Conservation (phyloP, 495 filamentous ascomycete species). For the Diplogelasinospora grovesii region DNA sequence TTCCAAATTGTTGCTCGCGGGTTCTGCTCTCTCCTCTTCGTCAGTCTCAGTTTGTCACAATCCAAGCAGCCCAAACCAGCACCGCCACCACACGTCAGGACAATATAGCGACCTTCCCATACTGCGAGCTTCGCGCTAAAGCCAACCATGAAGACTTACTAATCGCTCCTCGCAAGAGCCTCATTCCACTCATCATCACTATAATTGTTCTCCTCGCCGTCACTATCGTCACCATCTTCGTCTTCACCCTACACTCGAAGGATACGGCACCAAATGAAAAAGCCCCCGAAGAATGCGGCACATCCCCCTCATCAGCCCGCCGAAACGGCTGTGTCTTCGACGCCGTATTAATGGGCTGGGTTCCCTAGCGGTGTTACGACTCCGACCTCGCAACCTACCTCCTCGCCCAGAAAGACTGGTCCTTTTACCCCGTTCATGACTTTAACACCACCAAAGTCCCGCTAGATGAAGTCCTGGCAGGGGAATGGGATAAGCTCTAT, state of each 20-base stretch:
- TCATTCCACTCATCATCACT: too few species aligned
- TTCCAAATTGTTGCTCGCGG: too few species aligned
- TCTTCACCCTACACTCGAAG: neutral
- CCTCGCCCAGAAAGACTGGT: neutral
- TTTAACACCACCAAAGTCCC: neutral
- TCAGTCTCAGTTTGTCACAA: too few species aligned
- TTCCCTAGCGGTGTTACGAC: slow-evolving; percentile 1
- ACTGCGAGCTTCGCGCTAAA: too few species aligned
- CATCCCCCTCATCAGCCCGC: neutral
- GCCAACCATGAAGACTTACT: too few species aligned
- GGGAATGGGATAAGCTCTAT: slow-evolving; percentile 5
- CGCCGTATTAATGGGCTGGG: slow-evolving; percentile 3
- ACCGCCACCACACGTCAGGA: too few species aligned
- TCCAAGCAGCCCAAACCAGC: too few species aligned
- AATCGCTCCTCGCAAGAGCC: too few species aligned
- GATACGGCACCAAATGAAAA: neutral
- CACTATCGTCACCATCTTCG: neutral
- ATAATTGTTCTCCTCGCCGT: too few species aligned
- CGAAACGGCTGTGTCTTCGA: slow-evolving; percentile 2
- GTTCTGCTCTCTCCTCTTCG: too few species aligned
- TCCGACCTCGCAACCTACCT: neutral
- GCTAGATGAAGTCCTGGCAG: neutral
- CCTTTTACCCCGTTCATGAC: neutral
- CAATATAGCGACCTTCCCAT: too few species aligned
- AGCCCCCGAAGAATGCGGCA: neutral